A percentile compares a stretch with the other conserved stretches of the same genome.
phyloP scores from a whole-genome alignment of 23 red algal species.

The Agarophyton chilense region DNA sequence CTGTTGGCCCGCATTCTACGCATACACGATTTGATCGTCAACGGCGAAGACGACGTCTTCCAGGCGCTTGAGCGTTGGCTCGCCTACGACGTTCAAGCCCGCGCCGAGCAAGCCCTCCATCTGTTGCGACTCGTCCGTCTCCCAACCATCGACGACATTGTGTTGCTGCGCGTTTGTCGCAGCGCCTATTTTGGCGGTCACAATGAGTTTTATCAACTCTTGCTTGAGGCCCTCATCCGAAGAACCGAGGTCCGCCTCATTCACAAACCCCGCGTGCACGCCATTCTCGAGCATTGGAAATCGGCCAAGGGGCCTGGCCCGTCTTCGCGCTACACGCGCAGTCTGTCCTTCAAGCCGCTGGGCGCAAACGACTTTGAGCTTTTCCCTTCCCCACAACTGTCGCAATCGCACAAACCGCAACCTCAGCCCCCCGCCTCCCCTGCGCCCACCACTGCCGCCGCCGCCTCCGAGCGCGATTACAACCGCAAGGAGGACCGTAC shows the following conservation, averaged over 20 bases:
- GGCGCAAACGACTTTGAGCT: slow-evolving; percentile 20
- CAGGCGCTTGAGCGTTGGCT: slow-evolving; percentile 57
- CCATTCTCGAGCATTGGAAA: slow-evolving; percentile 26
- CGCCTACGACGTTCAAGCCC: slow-evolving; percentile 11
- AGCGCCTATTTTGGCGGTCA: slow-evolving; percentile 60
- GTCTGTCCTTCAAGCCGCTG: slow-evolving; percentile 43
- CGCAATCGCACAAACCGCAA: background rate
- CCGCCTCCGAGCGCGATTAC: slow-evolving; percentile 19
- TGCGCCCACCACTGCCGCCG: background rate
- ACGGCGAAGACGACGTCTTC: slow-evolving; percentile 64
- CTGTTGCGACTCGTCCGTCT: slow-evolving; percentile 61
- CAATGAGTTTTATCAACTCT: slow-evolving; percentile 63
- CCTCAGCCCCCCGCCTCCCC: background rate
- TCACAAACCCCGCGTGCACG: slow-evolving; percentile 16
- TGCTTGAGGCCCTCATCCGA: slow-evolving; percentile 70
- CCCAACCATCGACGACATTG: slow-evolving; percentile 51
- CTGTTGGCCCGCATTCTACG: slow-evolving; percentile 51
- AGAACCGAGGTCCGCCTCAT: slow-evolving; percentile 66
- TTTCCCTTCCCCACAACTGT: background rate
- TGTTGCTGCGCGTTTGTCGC: slow-evolving; percentile 43
- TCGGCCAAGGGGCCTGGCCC: slow-evolving; percentile 18
- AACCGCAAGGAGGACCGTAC: slow-evolving; percentile 61
- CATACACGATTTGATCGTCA: slow-evolving; percentile 56
- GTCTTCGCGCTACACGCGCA: background rate
- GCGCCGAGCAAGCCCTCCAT: slow-evolving; percentile 52